Base-by-base conservation (phyloP, 2,329 filamentous ascomycete species). In the Metarhizium album region DNA sequence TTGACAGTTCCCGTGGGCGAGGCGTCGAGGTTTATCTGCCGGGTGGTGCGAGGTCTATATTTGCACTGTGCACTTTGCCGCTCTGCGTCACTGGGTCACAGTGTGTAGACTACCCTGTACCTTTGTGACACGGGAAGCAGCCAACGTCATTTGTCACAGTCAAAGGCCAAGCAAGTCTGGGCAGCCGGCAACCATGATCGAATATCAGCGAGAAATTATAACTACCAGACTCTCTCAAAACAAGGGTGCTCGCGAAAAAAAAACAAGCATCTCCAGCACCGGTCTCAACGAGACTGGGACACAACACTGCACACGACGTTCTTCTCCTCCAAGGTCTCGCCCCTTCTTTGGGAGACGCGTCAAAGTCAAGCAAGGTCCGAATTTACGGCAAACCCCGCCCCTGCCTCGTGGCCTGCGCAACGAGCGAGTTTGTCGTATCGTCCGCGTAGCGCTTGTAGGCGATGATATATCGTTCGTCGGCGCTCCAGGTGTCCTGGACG, bases 391-490 rank as follows among this genome's bases (percentile, higher is more conserved):
- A 73, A 11, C 71, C 76, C 51, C 72, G 74, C 0, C 85, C 84
- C 52, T 75, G 71, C 57, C 86, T 73, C 3, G 78, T 84, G 14
- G 81, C 80, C 65, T 81, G 76, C 1, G 73, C 81, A 20, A 83
- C 73, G 59, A 80, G 70, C 20, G 78, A 82, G 58, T 80, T 73
- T 16, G 82, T 83, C 22, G 73, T 77, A 60, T 85, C 79, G 47
- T 85, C 80, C 0, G 81, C 81, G 68, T 85, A 86, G 53, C 80
- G 66, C 64, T 76, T 74, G 64, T 89, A 90, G 16, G 85, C 83
- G 9, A 78, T 74, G 53, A 86, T 63, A 62, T 89, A 90, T 60
- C 80, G 69, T 55, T 84, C 77, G 49, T 74, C 75, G 18, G 83
- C 81, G 60, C 85, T 90, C 67, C 76, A 79, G 0, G 84, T 90